Percentiles rank a stretch among this genome's conserved stretches.
Evolutionary conservation across 2,329 filamentous ascomycete species (phyloP).

Genomic region (Alternaria conjuncta): DNA sequence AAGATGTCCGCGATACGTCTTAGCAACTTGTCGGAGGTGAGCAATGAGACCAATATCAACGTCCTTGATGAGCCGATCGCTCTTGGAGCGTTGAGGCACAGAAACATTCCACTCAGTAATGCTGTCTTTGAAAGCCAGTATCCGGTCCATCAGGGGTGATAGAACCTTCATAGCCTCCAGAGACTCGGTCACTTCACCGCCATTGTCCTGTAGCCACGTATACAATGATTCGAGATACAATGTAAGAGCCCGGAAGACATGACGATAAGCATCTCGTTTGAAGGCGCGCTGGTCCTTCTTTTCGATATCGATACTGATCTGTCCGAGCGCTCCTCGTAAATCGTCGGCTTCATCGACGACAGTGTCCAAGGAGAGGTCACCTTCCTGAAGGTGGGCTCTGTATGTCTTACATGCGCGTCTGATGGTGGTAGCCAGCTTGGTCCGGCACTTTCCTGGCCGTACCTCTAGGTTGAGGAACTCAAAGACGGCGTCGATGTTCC

Average conservation of each 20-base stretch:
- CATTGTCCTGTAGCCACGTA: slow-evolving; percentile 14
- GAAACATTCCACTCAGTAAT: slow-evolving; percentile 31
- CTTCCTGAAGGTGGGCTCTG: slow-evolving; percentile 3
- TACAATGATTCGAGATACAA: slow-evolving; percentile 23
- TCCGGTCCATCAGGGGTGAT: slow-evolving; percentile 14
- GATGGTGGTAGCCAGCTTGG: slow-evolving; percentile 19
- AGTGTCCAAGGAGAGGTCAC: slow-evolving; percentile 11
- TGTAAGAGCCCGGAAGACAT: slow-evolving; percentile 32
- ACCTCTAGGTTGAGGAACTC: slow-evolving; percentile 24
- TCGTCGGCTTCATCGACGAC: slow-evolving; percentile 9
- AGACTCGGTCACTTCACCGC: slow-evolving; percentile 11
- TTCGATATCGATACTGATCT: background rate
- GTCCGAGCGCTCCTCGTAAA: slow-evolving; percentile 15
- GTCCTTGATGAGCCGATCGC: slow-evolving; percentile 31
- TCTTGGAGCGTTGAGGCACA: slow-evolving; percentile 17
- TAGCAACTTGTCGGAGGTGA: slow-evolving; percentile 28
- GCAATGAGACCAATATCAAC: slow-evolving; percentile 32
- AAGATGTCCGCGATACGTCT: slow-evolving; percentile 5
- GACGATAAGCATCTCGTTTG: slow-evolving; percentile 36
- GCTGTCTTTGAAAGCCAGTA: slow-evolving; percentile 33
- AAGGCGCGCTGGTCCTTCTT: slow-evolving; percentile 15
- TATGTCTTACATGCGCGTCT: slow-evolving; percentile 15
- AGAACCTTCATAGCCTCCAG: slow-evolving; percentile 27
- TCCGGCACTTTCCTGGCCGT: slow-evolving; percentile 27
- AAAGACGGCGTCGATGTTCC: slow-evolving; percentile 26